phyloP scores from a whole-genome alignment of 208 protist species.

The Acanthamoeba castellanii region DNA sequence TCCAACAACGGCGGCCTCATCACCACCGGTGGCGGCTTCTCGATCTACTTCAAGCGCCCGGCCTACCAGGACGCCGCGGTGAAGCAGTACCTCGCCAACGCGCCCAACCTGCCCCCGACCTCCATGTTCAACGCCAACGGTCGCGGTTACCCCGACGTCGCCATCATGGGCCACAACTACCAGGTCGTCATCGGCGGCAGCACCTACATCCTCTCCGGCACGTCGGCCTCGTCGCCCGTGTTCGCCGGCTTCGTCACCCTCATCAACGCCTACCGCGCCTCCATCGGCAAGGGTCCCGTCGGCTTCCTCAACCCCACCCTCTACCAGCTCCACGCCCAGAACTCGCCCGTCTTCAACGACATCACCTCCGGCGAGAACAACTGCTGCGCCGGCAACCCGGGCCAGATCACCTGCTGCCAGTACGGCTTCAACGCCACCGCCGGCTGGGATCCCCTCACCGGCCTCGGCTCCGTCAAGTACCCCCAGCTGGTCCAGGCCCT shows the following conservation, averaged over 20 bases:
- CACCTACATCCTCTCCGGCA: conserved; percentile 71
- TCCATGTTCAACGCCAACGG: conserved; percentile 74
- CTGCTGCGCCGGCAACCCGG: conserved; percentile 73
- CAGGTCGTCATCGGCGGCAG: conserved; percentile 70
- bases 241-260: conserved; percentile 82
- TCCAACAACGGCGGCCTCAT: conserved; percentile 80
- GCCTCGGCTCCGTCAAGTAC: conserved; percentile 77
- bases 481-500: not conserved
- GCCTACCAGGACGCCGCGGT: conserved; percentile 79
- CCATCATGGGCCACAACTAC: conserved; percentile 81
- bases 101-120: conserved; percentile 65
- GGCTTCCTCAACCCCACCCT: conserved; percentile 84
- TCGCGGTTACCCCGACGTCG: conserved; percentile 85
- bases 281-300: conserved; percentile 61
- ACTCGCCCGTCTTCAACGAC: conserved; percentile 75
- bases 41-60: conserved; percentile 70
- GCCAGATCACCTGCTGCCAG: conserved; percentile 73
- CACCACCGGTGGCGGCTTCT: conserved; percentile 86
- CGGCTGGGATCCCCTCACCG: conserved; percentile 81
- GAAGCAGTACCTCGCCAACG: conserved; percentile 58
- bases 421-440: conserved; percentile 77
- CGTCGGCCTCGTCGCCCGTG: conserved; percentile 81
- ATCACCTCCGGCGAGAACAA: conserved; percentile 83
- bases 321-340: conserved; percentile 50
- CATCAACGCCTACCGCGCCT: conserved; percentile 70